These are phyloP conservation scores for Psidium friedrichsthalianum DNA, from an alignment of 345 rosid species.

Conservation along the genomic window DNA sequence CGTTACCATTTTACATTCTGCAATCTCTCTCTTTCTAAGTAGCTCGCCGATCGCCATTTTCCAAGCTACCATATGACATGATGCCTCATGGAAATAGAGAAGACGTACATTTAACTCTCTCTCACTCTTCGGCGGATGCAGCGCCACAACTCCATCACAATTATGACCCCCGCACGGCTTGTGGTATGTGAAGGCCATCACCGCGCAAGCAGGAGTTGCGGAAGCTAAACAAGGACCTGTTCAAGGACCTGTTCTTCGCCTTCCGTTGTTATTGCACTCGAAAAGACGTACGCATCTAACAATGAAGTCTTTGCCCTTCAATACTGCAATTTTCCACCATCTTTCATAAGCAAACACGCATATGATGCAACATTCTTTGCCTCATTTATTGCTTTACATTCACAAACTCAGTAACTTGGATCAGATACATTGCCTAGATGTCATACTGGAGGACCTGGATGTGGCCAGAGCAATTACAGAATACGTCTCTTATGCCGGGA, in stretches of 20 bases:
- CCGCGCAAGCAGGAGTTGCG: conserved; percentile 28
- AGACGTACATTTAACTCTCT: background rate
- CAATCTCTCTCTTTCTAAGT: background rate
- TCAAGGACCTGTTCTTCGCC: conserved; percentile 64
- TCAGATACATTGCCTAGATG: conserved; percentile 60
- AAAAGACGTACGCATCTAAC: conserved; percentile 40
- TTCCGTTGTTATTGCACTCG: conserved; percentile 81
- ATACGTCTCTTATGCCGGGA: conserved; percentile 50
- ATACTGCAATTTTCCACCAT: background rate
- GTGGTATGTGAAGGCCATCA: background rate
- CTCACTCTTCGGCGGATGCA: background rate
- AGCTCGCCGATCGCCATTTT: background rate
- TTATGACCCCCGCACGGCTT: background rate
- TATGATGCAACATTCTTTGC: background rate
- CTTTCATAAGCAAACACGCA: background rate
- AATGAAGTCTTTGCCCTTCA: background rate
- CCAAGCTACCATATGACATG: background rate
- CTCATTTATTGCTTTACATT: background rate
- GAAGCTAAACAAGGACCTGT: conserved; percentile 32
- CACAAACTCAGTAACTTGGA: background rate
- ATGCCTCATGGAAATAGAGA: background rate
- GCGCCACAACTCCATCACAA: background rate
- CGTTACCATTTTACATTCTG: background rate
- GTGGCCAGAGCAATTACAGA: conserved; percentile 59
- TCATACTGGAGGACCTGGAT: conserved; percentile 56